Conservation (phyloP, 352 stramenopile genomes). For the Phytopythium litorale region DNA sequence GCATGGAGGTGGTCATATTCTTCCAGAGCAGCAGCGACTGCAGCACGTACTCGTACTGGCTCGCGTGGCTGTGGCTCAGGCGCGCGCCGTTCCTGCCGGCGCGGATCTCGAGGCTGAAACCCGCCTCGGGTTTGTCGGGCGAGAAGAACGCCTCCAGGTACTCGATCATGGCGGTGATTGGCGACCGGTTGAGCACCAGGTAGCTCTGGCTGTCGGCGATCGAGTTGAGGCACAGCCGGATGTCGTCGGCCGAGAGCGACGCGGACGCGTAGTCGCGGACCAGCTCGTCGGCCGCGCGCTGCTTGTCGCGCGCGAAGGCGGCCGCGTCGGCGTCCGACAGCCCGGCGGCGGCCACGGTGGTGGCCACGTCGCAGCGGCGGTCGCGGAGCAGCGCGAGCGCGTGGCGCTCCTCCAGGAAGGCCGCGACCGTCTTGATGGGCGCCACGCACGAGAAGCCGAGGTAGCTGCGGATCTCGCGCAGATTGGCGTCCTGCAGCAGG, state of each 20-base stretch:
- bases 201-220: slow-evolving; percentile 96
- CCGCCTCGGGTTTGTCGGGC: slow-evolving; percentile 36
- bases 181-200: slow-evolving; percentile 86
- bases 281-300: slow-evolving; percentile 30
- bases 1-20: slow-evolving; percentile 94
- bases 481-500: slow-evolving; percentile 89
- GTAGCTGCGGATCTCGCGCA: slow-evolving; percentile 62
- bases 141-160: slow-evolving; percentile 58
- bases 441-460: slow-evolving; percentile 76
- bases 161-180: slow-evolving; percentile 76
- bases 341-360: slow-evolving; percentile 26
- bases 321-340: slow-evolving; percentile 12
- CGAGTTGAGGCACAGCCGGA: slow-evolving; percentile 90
- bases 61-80: slow-evolving; percentile 92
- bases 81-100: slow-evolving; percentile 89
- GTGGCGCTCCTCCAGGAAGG: slow-evolving; percentile 66
- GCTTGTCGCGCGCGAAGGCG: slow-evolving; percentile 23
- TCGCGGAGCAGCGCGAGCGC: slow-evolving; percentile 74
- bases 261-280: slow-evolving; percentile 44
- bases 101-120: slow-evolving; percentile 87
- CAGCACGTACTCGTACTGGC: slow-evolving; percentile 96
- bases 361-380: slow-evolving; percentile 57
- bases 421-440: slow-evolving; percentile 67
- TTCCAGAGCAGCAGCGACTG: slow-evolving; percentile 95
- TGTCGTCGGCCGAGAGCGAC: slow-evolving; percentile 46